A percentile compares a stretch with the other conserved stretches of the same genome.
These are phyloP conservation scores for Colletotrichum chrysophilum DNA, from an alignment of 2,329 filamentous ascomycete genomes.

Conservation along the genomic window DNA sequence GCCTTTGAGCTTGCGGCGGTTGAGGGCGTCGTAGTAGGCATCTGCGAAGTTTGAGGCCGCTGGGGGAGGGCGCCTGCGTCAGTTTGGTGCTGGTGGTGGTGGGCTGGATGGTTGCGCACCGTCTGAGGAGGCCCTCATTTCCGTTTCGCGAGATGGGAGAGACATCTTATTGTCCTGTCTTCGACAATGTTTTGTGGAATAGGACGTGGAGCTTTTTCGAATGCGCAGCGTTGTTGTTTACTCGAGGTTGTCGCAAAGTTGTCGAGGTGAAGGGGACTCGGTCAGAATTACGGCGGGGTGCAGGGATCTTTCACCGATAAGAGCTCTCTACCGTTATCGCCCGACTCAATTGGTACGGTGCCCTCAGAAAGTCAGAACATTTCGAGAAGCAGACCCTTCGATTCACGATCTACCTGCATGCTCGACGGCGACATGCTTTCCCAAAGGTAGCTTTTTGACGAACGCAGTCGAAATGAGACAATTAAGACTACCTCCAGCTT, in stretches of 20 bases:
- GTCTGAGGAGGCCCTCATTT: slow-evolving; percentile 52
- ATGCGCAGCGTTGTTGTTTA: neutral
- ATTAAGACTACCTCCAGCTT: slow-evolving; percentile 2
- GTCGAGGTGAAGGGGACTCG: neutral
- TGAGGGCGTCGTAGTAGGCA: slow-evolving; percentile 77
- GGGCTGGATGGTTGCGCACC: slow-evolving; percentile 34
- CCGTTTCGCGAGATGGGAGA: slow-evolving; percentile 43
- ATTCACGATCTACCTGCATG: neutral
- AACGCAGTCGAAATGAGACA: slow-evolving; percentile 1
- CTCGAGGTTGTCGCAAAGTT: neutral
- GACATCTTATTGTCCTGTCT: slow-evolving; percentile 31
- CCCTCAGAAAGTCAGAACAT: neutral
- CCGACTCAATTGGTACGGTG: neutral
- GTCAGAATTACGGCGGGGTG: slow-evolving; percentile 10
- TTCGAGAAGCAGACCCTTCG: neutral
- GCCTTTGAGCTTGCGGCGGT: slow-evolving; percentile 68
- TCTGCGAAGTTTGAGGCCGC: slow-evolving; percentile 76
- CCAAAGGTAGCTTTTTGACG: neutral
- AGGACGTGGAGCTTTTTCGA: neutral
- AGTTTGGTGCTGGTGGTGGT: neutral
- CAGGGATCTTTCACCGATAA: slow-evolving; percentile 1
- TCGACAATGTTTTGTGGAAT: too few species aligned
- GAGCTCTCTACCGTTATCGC: slow-evolving; percentile 18
- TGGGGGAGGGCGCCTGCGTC: slow-evolving; percentile 31
- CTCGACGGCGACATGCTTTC: neutral